These are phyloP conservation scores for Aspergillus latus DNA, from an alignment of 2,329 filamentous ascomycete genomes.

Conservation along the genomic window DNA sequence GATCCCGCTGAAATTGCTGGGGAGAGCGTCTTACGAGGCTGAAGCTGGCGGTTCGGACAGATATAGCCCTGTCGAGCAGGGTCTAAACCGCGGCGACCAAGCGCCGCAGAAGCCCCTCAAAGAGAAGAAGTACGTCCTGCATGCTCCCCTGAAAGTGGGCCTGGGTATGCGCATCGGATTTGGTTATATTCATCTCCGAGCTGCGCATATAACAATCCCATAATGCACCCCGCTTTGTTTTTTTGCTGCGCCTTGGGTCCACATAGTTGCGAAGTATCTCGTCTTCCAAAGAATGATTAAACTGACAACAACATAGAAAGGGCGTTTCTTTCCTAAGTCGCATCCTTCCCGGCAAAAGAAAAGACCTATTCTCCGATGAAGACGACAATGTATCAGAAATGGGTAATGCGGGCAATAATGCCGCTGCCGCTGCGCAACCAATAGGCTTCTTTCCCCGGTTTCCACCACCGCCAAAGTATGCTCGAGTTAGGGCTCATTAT, in stretches of 20 bases:
- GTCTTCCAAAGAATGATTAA: background rate
- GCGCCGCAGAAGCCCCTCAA: conserved; percentile 43
- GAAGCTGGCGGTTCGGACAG: conserved; percentile 41
- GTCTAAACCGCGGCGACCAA: conserved; percentile 32
- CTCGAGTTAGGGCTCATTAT: conserved; percentile 76
- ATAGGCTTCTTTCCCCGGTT: conserved; percentile 82
- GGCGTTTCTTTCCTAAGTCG: conserved; percentile 87
- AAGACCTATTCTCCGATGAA: conserved; percentile 53
- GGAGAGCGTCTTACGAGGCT: conserved; percentile 43
- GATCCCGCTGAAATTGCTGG: conserved; percentile 48
- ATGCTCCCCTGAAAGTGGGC: background rate
- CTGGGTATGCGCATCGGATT: background rate
- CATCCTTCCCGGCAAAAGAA: conserved; percentile 75
- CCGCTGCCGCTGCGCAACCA: conserved; percentile 73
- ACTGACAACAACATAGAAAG: conserved; percentile 59
- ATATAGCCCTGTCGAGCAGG: conserved; percentile 29
- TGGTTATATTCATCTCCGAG: background rate
- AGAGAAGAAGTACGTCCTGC: conserved; percentile 64
- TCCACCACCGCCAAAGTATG: conserved; percentile 87
- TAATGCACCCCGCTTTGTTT: conserved; percentile 10
- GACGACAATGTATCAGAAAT: conserved; percentile 67
- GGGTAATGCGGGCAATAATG: conserved; percentile 71
- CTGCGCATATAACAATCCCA: background rate
- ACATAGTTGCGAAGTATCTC: too few species aligned
- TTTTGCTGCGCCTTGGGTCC: background rate